Percentiles rank a stretch among this genome's conserved stretches.
Conservation (phyloP, 306 rosid species). For the Alnus rubra region DNA sequence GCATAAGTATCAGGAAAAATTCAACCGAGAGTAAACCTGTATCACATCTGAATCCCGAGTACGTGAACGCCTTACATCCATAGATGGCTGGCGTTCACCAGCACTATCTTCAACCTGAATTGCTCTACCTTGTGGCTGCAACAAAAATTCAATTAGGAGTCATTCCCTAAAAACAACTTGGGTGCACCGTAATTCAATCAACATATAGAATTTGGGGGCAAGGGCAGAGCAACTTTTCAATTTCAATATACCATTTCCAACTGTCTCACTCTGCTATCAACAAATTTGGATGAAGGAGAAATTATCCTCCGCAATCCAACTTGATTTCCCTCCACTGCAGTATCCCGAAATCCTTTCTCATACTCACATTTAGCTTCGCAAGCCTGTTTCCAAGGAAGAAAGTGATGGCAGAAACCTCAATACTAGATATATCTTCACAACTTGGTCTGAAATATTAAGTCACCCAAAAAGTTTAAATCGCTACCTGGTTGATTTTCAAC, state of each 20-base stretch:
- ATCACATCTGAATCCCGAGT: slow-evolving; percentile 63
- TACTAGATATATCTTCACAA: slow-evolving; percentile 14
- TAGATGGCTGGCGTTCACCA: slow-evolving; percentile 69
- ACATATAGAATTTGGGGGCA: slow-evolving; percentile 8
- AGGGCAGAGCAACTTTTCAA: slow-evolving; percentile 20
- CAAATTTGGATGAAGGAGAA: slow-evolving; percentile 33
- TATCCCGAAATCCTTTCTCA: slow-evolving; percentile 36
- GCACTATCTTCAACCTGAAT: slow-evolving; percentile 61
- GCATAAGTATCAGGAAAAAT: slow-evolving; percentile 21
- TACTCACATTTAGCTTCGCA: slow-evolving; percentile 19
- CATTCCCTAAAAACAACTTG: slow-evolving; percentile 20
- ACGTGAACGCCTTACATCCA: slow-evolving; percentile 47
- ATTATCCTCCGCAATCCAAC: slow-evolving; percentile 27
- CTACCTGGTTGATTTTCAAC: slow-evolving; percentile 44
- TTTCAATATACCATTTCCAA: slow-evolving; percentile 42
- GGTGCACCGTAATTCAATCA: slow-evolving; percentile 23
- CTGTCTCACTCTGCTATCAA: slow-evolving; percentile 12
- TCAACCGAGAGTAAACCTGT: slow-evolving; percentile 51
- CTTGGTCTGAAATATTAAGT: slow-evolving; percentile 7
- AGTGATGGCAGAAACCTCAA: slow-evolving; percentile 23
- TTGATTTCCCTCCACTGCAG: slow-evolving; percentile 33
- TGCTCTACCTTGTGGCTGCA: slow-evolving; percentile 70
- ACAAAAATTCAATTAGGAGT: slow-evolving; percentile 29
- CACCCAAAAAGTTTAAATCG: slow-evolving; percentile 7
- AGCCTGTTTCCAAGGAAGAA: slow-evolving; percentile 29